Conservation (phyloP, 2,329 filamentous ascomycete genomes). For the Cercospora berteroae region DNA sequence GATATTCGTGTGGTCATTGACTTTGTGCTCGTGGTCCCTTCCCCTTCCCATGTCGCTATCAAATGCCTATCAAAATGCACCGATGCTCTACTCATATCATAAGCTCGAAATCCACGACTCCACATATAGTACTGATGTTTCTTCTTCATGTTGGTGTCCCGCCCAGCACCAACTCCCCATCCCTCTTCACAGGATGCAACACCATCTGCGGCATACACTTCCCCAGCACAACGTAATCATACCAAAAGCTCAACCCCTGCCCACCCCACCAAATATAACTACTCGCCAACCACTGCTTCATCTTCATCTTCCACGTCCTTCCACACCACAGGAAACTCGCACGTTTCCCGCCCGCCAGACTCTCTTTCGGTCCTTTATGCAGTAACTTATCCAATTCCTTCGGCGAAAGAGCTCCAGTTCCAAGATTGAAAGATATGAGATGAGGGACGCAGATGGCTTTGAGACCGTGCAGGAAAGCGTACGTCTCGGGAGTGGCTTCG, state of each 20-base stretch:
- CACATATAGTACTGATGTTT: too few relatives aligned
- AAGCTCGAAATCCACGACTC: too few relatives aligned
- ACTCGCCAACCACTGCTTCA: slow-evolving; percentile 3
- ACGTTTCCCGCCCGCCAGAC: slow-evolving; percentile 1
- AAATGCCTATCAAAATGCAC: too few relatives aligned
- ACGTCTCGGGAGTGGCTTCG: slow-evolving; percentile 75
- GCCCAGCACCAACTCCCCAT: neutral
- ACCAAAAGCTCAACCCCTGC: slow-evolving; percentile 5
- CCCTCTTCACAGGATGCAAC: slow-evolving; percentile 13
- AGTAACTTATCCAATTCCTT: slow-evolving; percentile 47
- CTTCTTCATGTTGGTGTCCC: neutral
- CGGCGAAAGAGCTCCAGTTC: slow-evolving; percentile 46
- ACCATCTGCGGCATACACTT: slow-evolving; percentile 7
- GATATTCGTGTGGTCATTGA: neutral
- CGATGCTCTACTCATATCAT: too few relatives aligned
- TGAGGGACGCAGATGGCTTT: slow-evolving; percentile 74
- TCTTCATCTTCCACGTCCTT: slow-evolving; percentile 1
- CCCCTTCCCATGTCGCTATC: too few relatives aligned
- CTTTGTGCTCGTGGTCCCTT: too few relatives aligned
- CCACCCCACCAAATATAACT: slow-evolving; percentile 17
- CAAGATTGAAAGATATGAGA: slow-evolving; percentile 71
- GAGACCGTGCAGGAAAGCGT: slow-evolving; percentile 71
- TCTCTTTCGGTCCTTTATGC: slow-evolving; percentile 9
- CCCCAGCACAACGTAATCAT: slow-evolving; percentile 5
- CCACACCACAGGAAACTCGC: slow-evolving; percentile 11